A percentile compares a stretch with the other conserved stretches of the same genome.
phyloP scores from a whole-genome alignment of 352 stramenopile species.

The Globisporangium echinulatum region DNA sequence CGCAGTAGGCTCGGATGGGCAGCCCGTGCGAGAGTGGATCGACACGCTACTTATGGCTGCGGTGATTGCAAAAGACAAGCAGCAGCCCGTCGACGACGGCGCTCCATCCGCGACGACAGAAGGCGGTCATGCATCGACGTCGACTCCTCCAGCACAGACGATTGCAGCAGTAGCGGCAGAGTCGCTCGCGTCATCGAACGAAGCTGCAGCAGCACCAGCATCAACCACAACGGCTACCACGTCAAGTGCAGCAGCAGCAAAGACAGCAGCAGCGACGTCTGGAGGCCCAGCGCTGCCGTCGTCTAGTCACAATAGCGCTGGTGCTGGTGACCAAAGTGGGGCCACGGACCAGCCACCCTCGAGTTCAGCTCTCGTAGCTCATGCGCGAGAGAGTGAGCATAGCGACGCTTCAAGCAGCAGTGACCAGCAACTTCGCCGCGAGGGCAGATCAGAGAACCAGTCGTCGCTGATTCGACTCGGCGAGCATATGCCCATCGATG shows the following conservation, averaged over 20 bases:
- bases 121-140: slow-evolving; percentile 3
- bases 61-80: slow-evolving; percentile 65
- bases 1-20: slow-evolving; percentile 10
- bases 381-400: too few species aligned
- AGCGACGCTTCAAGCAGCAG: neutral
- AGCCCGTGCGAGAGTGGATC: slow-evolving; percentile 72
- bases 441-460: too few species aligned
- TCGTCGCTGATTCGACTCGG: too few species aligned
- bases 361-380: too few species aligned
- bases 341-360: too few species aligned
- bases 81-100: slow-evolving; percentile 12
- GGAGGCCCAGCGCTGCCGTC: neutral
- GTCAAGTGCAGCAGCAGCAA: slow-evolving; percentile 7
- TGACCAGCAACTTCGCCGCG: neutral
- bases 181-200: neutral
- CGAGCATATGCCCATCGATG: too few species aligned
- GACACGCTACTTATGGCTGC: slow-evolving; percentile 71
- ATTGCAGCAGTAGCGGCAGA: slow-evolving; percentile 9
- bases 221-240: neutral
- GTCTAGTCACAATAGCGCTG: too few species aligned
- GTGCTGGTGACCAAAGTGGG: too few species aligned
- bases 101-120: neutral
- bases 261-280: neutral
- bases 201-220: neutral
- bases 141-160: neutral